phyloP scores from a whole-genome alignment of 2,329 filamentous ascomycete species.

The Penicillium sp. region DNA sequence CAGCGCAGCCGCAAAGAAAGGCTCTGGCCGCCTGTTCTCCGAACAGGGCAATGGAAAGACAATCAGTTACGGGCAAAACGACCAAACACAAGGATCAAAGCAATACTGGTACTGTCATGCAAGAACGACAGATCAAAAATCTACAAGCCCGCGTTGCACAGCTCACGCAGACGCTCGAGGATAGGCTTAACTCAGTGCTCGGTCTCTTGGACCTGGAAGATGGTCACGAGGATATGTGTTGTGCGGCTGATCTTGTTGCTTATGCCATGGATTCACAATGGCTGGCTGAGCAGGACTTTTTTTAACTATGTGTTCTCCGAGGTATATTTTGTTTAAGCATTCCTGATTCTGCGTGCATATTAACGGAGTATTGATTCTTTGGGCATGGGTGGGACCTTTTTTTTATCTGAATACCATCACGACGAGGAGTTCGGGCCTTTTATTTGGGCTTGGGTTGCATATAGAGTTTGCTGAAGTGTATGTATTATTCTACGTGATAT shows the following conservation, averaged over 20 bases:
- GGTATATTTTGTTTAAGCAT: background rate
- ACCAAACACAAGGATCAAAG: constrained; percentile 1
- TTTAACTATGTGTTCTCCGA: background rate
- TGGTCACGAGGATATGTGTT: constrained; percentile 43
- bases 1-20: constrained; percentile 18
- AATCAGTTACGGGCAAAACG: constrained; percentile 3
- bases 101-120: background rate
- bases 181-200: constrained; percentile 33
- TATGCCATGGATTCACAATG: constrained; percentile 45
- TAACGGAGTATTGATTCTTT: background rate
- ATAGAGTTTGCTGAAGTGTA: background rate
- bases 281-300: constrained; percentile 41
- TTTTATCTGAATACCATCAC: background rate
- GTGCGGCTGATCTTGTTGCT: constrained; percentile 44
- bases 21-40: constrained; percentile 35
- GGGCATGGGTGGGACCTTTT: background rate
- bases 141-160: constrained; percentile 18
- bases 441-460: background rate
- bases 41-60: constrained; percentile 25
- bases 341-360: background rate
- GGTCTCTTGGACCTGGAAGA: constrained; percentile 39
- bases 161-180: constrained; percentile 32
- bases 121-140: constrained; percentile 10
- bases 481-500: background rate
- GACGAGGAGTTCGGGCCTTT: background rate